A percentile compares a stretch with the other conserved stretches of the same genome.
These are phyloP conservation scores for Mycena kentingensis DNA, from an alignment of 768 basidiomycete genomes.

Conservation along the genomic window DNA sequence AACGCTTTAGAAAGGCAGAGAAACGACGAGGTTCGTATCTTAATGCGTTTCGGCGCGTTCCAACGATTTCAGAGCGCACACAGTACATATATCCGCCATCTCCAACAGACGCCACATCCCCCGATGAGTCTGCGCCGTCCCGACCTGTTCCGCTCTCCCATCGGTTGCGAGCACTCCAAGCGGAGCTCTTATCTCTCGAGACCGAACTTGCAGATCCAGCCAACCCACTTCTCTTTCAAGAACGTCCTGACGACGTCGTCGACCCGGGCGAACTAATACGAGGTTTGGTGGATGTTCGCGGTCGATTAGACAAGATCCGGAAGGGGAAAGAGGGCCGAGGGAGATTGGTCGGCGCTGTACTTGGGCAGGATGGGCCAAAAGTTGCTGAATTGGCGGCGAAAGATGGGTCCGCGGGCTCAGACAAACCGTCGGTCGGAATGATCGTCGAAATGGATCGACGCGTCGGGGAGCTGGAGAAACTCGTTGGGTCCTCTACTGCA, in stretches of 20 bases:
- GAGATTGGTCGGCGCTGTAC: conserved; percentile 59
- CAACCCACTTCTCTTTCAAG: conserved; percentile 64
- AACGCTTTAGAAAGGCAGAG: conserved; percentile 73
- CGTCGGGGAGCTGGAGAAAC: conserved; percentile 78
- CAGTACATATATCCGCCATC: conserved; percentile 74
- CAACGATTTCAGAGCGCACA: conserved; percentile 43
- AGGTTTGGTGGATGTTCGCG: conserved; percentile 74
- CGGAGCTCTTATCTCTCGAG: conserved; percentile 81
- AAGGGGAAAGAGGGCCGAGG: conserved; percentile 67
- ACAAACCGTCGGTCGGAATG: conserved; percentile 45
- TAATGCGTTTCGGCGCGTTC: not conserved
- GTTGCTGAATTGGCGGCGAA: conserved; percentile 6
- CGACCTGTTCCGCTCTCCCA: conserved; percentile 53
- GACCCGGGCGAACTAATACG: conserved; percentile 77
- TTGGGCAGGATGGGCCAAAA: conserved; percentile 36
- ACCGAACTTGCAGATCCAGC: conserved; percentile 79
- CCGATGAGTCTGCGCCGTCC: conserved; percentile 35
- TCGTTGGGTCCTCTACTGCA: conserved; percentile 80
- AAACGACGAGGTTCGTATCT: conserved; percentile 47
- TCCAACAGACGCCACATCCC: conserved; percentile 50
- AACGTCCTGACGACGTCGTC: conserved; percentile 58
- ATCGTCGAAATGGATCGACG: conserved; percentile 81
- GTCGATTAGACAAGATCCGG: conserved; percentile 66
- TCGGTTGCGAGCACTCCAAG: conserved; percentile 66
- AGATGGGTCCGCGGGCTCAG: conserved; percentile 16